Evolutionary conservation across 163 green algal species (phyloP).

Genomic region (Coccomyxa subellipsoidea): DNA sequence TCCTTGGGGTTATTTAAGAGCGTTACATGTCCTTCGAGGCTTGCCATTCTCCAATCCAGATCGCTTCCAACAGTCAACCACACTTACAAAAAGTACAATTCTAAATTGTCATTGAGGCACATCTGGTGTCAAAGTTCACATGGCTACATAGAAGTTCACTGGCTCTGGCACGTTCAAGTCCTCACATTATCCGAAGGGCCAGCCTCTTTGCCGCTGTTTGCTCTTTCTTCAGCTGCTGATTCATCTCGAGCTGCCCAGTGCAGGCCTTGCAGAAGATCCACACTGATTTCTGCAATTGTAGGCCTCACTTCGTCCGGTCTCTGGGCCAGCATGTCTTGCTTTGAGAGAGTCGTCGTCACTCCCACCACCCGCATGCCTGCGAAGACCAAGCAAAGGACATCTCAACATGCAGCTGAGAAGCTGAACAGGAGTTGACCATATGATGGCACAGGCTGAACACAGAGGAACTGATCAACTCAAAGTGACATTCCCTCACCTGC

Average conservation of each 20-base stretch:
- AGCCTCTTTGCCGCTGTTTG: not conserved
- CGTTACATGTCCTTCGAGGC: no score
- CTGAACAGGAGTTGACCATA: no score
- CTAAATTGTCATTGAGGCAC: no score
- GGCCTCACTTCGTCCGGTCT: slow-evolving; percentile 34
- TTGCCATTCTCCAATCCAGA: no score
- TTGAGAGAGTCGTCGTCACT: slow-evolving; percentile 39
- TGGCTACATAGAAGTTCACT: not conserved
- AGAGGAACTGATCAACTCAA: no score
- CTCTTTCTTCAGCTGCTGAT: not conserved
- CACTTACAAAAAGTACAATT: no score
- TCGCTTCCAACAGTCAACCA: no score
- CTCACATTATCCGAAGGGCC: not conserved
- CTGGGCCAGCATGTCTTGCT: slow-evolving; percentile 25
- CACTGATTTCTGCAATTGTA: slow-evolving; percentile 27
- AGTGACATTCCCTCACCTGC: slow-evolving; percentile 36
- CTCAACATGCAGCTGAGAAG: not conserved
- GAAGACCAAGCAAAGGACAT: not conserved
- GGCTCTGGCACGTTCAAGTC: not conserved
- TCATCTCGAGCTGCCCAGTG: not conserved
- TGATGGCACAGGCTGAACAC: no score
- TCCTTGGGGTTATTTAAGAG: no score
- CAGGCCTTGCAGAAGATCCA: slow-evolving; percentile 7
- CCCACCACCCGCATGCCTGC: slow-evolving; percentile 53
- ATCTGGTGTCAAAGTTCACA: not conserved